Evolutionary conservation across 192 early-diverging fungal species (phyloP), one percentile per base, ranked within the genome.

Genomic region (Kickxella alabastrina): DNA sequence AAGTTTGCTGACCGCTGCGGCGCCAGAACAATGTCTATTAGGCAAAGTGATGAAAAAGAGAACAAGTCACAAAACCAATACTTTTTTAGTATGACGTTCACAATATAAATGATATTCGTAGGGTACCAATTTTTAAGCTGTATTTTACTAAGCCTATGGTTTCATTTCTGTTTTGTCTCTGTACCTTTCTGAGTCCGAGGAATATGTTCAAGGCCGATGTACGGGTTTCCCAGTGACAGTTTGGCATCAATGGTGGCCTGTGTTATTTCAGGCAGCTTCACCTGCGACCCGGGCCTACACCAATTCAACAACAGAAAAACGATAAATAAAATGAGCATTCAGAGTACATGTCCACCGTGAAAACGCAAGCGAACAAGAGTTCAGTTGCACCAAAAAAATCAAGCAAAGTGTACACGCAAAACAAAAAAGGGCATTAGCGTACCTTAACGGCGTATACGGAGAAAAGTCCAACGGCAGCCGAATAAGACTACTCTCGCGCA

Each of bases 211-310:
- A 61, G 44, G 1, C 62, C 69, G 21, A 72, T 57, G 37, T 37
- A 61, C 15, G 57, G 43, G 43, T 31, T 31, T 7, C 48, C 40
- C 4, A 29, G n/a, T 1, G 39, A 6, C 22, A 23, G 23, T 44
- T 47, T 55, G 17, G 44, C 32, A 15, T 49, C 34, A 47, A 36
- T 31, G 8, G 19, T 22, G 40, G 37, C 43, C 3, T 43, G 54
- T 10, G 34, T 17, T 13, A 47, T 49, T 17, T 73, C 69, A 1
- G 48, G 25, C 25, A 57, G 34, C 57, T 65, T 65, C 18, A 64
- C 44, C 45, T 72, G 62, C 24, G 57, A 59, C 23, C 68, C 62
- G 10, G 61, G 62, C 24, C 68, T 70, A 70, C 43, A n/a, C n/a
- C n/a, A n/a, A n/a, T n/a, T n/a, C n/a, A n/a, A n/a, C n/a, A n/a